Conservation (phyloP, 257 asterid genomes). For the Lycium ferocissimum region DNA sequence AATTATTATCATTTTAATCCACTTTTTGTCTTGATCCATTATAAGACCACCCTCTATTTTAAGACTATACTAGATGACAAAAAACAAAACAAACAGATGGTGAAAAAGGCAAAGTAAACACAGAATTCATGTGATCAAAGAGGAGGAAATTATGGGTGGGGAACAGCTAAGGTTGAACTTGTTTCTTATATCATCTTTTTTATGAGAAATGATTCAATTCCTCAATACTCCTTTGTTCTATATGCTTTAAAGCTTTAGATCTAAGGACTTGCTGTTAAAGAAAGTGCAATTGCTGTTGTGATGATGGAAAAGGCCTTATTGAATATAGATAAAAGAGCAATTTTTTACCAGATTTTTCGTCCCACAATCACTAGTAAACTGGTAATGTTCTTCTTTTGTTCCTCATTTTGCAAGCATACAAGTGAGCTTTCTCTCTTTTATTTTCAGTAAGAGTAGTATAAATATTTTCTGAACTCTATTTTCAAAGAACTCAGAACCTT, state of each 20-base stretch:
- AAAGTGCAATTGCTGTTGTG: too few relatives aligned
- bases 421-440: too few relatives aligned
- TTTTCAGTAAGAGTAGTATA: too few relatives aligned
- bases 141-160: background rate
- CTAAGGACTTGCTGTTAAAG: background rate
- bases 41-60: background rate
- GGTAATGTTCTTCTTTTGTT: too few relatives aligned
- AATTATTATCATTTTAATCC: background rate
- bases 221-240: background rate
- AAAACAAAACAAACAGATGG: background rate
- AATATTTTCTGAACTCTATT: too few relatives aligned
- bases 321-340: too few relatives aligned
- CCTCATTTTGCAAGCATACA: too few relatives aligned
- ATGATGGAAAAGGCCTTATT: too few relatives aligned
- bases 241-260: background rate
- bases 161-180: constrained; percentile 15
- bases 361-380: too few relatives aligned
- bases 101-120: background rate
- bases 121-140: constrained; percentile 25
- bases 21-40: background rate
- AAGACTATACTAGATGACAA: background rate
- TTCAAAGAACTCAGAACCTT: too few relatives aligned
- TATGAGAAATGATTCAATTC: background rate
- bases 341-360: too few relatives aligned
- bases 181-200: background rate